Percentiles rank a stretch among this genome's conserved stretches.
These are phyloP conservation scores for Thamnidium elegans DNA, from an alignment of 192 early-diverging fungal genomes.

Conservation along the genomic window DNA sequence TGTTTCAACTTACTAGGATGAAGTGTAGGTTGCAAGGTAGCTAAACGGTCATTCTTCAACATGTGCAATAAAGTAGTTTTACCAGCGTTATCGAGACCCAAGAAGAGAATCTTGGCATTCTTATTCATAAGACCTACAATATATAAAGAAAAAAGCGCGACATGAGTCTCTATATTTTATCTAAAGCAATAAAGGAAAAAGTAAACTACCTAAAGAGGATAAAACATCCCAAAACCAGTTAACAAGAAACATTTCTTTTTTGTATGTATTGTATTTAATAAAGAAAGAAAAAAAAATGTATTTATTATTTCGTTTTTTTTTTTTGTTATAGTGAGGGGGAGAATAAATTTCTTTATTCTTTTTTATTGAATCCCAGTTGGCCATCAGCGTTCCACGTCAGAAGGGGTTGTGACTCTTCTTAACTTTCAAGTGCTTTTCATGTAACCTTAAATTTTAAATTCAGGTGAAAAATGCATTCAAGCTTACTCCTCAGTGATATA, in stretches of 20 bases:
- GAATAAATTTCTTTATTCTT: too few relatives aligned
- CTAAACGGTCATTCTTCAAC: constrained; percentile 98
- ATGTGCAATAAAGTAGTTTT: constrained; percentile 99
- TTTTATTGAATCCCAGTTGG: too few relatives aligned
- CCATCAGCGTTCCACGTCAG: too few relatives aligned
- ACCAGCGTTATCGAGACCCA: constrained; percentile 89
- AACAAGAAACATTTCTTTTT: constrained; percentile 81
- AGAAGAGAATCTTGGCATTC: constrained; percentile 98
- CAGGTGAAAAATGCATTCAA: too few relatives aligned
- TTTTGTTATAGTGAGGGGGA: too few relatives aligned
- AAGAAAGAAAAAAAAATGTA: background rate
- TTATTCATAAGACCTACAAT: constrained; percentile 92
- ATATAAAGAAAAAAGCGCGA: background rate
- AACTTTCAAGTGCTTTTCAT: too few relatives aligned
- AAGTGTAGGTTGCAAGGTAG: constrained; percentile 90
- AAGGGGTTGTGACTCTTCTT: too few relatives aligned
- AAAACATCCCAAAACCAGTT: constrained; percentile 98
- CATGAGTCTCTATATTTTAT: background rate
- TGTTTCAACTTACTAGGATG: constrained; percentile 83
- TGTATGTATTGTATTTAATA: background rate
- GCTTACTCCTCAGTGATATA: too few relatives aligned
- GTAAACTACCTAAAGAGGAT: constrained; percentile 76
- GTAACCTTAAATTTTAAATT: too few relatives aligned
- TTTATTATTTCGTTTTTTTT: too few relatives aligned
- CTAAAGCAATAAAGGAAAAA: background rate